A percentile compares a stretch with the other conserved stretches of the same genome.
Evolutionary conservation across 768 basidiomycete genomes (phyloP).

Genomic region (Butyriboletus loyo): DNA sequence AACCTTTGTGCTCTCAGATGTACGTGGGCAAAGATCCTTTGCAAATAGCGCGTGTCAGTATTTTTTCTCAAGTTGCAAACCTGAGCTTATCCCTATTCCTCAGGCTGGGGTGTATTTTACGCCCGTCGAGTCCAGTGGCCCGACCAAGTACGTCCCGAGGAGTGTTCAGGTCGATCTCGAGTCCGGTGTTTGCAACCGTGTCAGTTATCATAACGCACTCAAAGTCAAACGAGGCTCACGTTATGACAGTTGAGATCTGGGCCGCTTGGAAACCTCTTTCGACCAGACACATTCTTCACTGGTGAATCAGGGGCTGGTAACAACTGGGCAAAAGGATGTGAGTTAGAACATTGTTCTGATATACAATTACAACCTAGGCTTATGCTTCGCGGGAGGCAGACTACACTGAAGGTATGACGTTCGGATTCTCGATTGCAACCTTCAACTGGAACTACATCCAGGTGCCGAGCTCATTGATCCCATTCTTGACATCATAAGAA

Average conservation of each 20-base stretch:
- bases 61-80: neutral
- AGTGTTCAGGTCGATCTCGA: conserved; percentile 91
- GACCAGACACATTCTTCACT: conserved; percentile 81
- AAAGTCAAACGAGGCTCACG: conserved; percentile 1
- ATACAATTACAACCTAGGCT: conserved; percentile 13
- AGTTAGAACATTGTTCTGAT: conserved; percentile 31
- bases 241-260: conserved; percentile 61
- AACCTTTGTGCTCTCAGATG: conserved; percentile 35
- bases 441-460: conserved; percentile 24
- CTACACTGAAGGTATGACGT: conserved; percentile 77
- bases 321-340: conserved; percentile 95
- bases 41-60: conserved; percentile 67
- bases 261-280: conserved; percentile 69
- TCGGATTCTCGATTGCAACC: neutral
- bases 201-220: conserved; percentile 34
- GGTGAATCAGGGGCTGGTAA: conserved; percentile 73
- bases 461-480: conserved; percentile 89
- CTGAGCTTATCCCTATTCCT: neutral
- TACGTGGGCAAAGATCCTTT: conserved; percentile 73
- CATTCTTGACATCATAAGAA: conserved; percentile 78
- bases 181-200: conserved; percentile 77
- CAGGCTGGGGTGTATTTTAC: conserved; percentile 83
- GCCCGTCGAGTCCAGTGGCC: conserved; percentile 52
- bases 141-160: conserved; percentile 81
- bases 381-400: conserved; percentile 40